Base-by-base conservation (phyloP, 345 rosid species). In the Citrus reticulata region DNA sequence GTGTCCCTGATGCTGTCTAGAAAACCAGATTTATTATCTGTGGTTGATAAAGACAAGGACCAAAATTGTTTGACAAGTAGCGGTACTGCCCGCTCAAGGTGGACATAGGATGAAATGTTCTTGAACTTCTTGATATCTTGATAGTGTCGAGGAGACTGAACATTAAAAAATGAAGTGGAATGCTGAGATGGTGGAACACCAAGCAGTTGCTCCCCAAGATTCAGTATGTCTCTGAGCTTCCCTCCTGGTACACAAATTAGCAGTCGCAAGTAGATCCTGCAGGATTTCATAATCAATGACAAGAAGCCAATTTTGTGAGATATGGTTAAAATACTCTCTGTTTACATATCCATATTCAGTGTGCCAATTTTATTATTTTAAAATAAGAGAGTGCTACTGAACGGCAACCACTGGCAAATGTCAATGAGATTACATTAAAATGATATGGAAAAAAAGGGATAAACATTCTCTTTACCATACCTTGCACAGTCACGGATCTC, bases 401-500 rank as follows among this genome's bases (percentile, higher is more conserved):
- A 68, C 42, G 24, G 30, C 68, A 17, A 8, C 22, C 16, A 77
- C 62, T 22, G 9, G 2, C 13, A 73, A 20, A 54, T 37, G 37
- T 51, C 54, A 68, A 5, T 42, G 66, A 78, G 70, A 68, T n/a
- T n/a, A 5, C 30, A 74, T 63, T 11, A n/a, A 59, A n/a, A 70
- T 60, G 51, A 32, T 2, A 59, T 49, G 29, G 51, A 34, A 65
- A 70, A 70, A 60, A 70, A 37, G 4, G 42, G 19, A 71, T 65
- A 73, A 54, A 24, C 51, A 63, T 54, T 46, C 37, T 68, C 73
- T 61, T 46, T 72, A 77, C 35, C 77, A 74, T 83, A 95, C 99
- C 99, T 92, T 75, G 97, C 98, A 77, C 84, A 86, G 85, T 93
- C 99, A 29, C 99, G 93, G 75, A 93, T 97, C 85, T 96, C 99